Evolutionary conservation across 2,329 filamentous ascomycete genomes (phyloP).

Genomic region (Samsoniella hepiali): DNA sequence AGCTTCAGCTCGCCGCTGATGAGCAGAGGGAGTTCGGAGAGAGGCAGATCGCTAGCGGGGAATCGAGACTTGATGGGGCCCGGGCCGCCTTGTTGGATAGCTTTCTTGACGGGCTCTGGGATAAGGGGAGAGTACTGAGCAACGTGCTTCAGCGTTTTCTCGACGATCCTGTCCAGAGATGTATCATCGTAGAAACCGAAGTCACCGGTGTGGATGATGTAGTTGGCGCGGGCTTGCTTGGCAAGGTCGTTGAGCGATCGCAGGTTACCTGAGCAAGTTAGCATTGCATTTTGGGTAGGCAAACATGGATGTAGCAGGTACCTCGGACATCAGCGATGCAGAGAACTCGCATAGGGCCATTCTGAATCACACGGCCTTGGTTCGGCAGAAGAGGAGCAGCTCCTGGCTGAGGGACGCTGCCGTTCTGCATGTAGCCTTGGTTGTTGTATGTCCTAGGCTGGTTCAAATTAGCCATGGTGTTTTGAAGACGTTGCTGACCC

Average conservation of each 20-base stretch:
- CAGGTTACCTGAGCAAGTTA: slow-evolving; percentile 69
- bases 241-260: slow-evolving; percentile 94
- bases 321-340: slow-evolving; percentile 72
- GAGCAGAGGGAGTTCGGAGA: slow-evolving; percentile 89
- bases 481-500: slow-evolving; percentile 6
- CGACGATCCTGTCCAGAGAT: slow-evolving; percentile 93
- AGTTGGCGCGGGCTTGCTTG: slow-evolving; percentile 88
- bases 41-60: slow-evolving; percentile 73
- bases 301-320: slow-evolving; percentile 33
- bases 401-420: slow-evolving; percentile 53
- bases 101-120: slow-evolving; percentile 69
- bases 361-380: slow-evolving; percentile 64
- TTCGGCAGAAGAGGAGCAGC: slow-evolving; percentile 64
- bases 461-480: slow-evolving; percentile 25
- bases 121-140: slow-evolving; percentile 97
- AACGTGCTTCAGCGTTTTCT: slow-evolving; percentile 98
- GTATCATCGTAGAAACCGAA: slow-evolving; percentile 98
- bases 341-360: slow-evolving; percentile 62
- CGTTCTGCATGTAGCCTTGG: slow-evolving; percentile 61
- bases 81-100: slow-evolving; percentile 61
- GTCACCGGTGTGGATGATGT: slow-evolving; percentile 98
- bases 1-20: slow-evolving; percentile 85
- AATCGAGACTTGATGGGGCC: slow-evolving; percentile 86
- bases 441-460: slow-evolving; percentile 46
- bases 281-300: slow-evolving; percentile 17